phyloP scores from a whole-genome alignment of 2,329 filamentous ascomycete species.

The Diaporthe sp. region DNA sequence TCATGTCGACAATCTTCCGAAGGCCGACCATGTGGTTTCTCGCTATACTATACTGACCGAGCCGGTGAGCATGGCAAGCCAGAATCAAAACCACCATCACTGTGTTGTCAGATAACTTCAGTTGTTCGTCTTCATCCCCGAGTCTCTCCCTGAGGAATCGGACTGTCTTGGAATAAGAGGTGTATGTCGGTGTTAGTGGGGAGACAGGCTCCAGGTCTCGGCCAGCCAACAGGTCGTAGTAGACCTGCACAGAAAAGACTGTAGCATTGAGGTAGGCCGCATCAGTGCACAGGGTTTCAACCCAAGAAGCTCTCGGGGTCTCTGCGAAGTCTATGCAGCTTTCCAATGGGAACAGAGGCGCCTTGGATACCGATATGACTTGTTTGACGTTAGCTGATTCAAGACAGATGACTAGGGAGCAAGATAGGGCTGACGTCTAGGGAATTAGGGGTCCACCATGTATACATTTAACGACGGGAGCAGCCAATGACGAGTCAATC shows the following conservation, averaged over 20 bases:
- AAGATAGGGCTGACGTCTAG: not conserved
- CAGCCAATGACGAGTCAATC: slow-evolving; percentile 46
- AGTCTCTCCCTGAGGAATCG: slow-evolving; percentile 48
- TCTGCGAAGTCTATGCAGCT: slow-evolving; percentile 48
- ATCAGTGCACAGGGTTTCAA: slow-evolving; percentile 50
- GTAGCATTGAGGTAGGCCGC: slow-evolving; percentile 53
- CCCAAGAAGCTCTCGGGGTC: slow-evolving; percentile 44
- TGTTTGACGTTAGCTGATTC: not conserved
- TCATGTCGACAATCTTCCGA: slow-evolving; percentile 52
- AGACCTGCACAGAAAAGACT: slow-evolving; percentile 51
- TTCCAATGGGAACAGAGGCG: slow-evolving; percentile 51
- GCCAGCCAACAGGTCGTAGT: slow-evolving; percentile 46
- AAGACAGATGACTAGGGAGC: not conserved
- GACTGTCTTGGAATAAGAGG: slow-evolving; percentile 19
- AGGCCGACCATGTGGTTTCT: slow-evolving; percentile 54
- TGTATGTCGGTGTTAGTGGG: slow-evolving; percentile 46
- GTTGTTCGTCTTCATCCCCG: slow-evolving; percentile 40
- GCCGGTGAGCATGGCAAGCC: slow-evolving; percentile 48
- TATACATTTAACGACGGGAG: slow-evolving; percentile 49
- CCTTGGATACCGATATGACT: slow-evolving; percentile 52
- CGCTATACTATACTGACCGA: slow-evolving; percentile 47
- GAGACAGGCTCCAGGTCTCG: slow-evolving; percentile 44
- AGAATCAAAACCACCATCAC: slow-evolving; percentile 50
- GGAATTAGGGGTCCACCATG: not conserved
- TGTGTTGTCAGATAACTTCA: slow-evolving; percentile 49